phyloP scores from a whole-genome alignment of 306 rosid genomes.

The Hippophae tibetana region DNA sequence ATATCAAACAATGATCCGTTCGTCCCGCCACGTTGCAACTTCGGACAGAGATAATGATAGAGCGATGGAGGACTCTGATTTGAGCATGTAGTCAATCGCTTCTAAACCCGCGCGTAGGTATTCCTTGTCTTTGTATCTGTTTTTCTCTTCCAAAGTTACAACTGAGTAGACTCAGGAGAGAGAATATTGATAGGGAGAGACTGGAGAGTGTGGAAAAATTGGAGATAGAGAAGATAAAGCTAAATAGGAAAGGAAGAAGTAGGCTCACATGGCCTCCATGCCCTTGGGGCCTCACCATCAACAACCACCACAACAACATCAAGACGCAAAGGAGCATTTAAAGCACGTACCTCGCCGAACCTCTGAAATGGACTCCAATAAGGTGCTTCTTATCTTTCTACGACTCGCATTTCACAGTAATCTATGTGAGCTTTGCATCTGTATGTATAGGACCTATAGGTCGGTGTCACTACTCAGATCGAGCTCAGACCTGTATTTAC shows the following conservation, averaged over 20 bases:
- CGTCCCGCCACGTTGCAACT: conserved; percentile 11
- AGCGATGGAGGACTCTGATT: conserved; percentile 10
- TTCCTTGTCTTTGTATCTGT: conserved; percentile 17
- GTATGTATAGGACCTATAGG: conserved; percentile 5
- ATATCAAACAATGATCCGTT: no score
- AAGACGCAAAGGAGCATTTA: conserved; percentile 29
- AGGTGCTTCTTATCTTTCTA: conserved; percentile 36
- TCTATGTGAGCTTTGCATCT: not conserved
- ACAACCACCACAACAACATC: conserved; percentile 29
- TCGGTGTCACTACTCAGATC: conserved; percentile 32
- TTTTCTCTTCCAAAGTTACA: conserved; percentile 9
- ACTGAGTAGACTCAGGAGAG: conserved; percentile 9
- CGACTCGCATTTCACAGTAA: not conserved
- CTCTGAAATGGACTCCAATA: conserved; percentile 53
- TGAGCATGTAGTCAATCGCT: conserved; percentile 16
- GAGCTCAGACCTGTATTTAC: conserved; percentile 20
- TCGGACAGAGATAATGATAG: conserved; percentile 8
- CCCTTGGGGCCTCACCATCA: conserved; percentile 62
- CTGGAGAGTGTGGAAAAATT: conserved; percentile 13
- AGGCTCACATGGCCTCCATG: conserved; percentile 57
- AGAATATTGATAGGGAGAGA: conserved; percentile 12
- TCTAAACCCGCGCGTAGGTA: conserved; percentile 18
- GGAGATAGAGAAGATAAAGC: conserved; percentile 3
- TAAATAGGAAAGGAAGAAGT: conserved; percentile 8
- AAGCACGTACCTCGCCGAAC: conserved; percentile 34